phyloP scores from a whole-genome alignment of 306 rosid genomes.

The Trifolium dubium region DNA sequence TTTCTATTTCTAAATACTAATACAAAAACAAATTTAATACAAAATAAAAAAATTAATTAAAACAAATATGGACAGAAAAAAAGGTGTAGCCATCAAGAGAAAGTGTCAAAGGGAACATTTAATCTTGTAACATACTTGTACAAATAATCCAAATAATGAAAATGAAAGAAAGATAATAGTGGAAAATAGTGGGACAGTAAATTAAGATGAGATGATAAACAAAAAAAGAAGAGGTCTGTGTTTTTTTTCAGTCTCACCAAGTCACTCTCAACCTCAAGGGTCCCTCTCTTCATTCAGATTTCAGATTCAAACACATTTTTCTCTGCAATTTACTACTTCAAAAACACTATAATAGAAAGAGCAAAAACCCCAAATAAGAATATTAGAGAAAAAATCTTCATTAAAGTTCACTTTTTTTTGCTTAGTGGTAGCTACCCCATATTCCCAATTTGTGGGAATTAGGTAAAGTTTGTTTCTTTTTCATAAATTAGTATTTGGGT shows the following conservation, averaged over 20 bases:
- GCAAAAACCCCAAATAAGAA: background rate
- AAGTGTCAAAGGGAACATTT: slow-evolving; percentile 17
- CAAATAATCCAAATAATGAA: background rate
- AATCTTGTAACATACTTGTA: background rate
- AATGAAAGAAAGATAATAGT: slow-evolving; percentile 30
- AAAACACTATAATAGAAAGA: slow-evolving; percentile 8
- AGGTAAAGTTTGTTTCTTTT: slow-evolving; percentile 43
- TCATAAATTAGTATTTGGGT: slow-evolving; percentile 33
- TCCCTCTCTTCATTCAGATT: slow-evolving; percentile 43
- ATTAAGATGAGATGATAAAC: slow-evolving; percentile 41
- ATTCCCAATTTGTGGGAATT: slow-evolving; percentile 38
- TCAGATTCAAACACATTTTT: slow-evolving; percentile 45
- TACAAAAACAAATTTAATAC: background rate
- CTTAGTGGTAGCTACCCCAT: slow-evolving; percentile 6
- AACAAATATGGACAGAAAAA: slow-evolving; percentile 9
- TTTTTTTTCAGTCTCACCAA: slow-evolving; percentile 39
- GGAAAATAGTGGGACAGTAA: slow-evolving; percentile 45
- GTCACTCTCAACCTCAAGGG: slow-evolving; percentile 52
- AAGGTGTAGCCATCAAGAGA: slow-evolving; percentile 28
- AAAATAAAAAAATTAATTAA: too few relatives aligned
- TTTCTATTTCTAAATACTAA: background rate
- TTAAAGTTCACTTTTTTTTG: slow-evolving; percentile 30
- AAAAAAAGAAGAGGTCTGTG: slow-evolving; percentile 31
- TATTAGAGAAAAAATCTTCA: background rate
- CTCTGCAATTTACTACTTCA: slow-evolving; percentile 3